Base-by-base conservation (phyloP, 2,329 filamentous ascomycete species). In the Phialemoniopsis sp. region DNA sequence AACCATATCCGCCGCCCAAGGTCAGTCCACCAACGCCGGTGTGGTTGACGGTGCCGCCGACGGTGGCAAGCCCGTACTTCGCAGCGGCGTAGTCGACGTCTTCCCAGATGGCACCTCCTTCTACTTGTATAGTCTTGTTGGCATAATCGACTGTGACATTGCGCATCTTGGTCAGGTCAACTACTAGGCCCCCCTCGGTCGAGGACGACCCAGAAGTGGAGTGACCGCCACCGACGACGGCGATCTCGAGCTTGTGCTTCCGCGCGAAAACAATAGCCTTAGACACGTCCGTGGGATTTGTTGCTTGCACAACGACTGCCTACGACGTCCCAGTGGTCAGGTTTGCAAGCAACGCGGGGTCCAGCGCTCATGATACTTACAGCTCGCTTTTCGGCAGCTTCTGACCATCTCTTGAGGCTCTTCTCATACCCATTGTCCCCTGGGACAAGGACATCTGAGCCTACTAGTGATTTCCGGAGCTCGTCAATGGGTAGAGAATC, bases 21-120 rank as follows among this genome's bases (percentile, higher is more conserved):
- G 72, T 69, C 13, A 82, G 58, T 0, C 76, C 80, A 3, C 76
- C 78, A 6, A 83, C 72, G 6, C 80, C 79, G 2, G 78, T 82
- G 46, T 82, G 74, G 32, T 75, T 75, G 9, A 82, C 76, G 0
- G 78, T 80, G 3, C 80, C 80, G 8, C 78, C 78, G 0, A 81
- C 73, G 2, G 76, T 76, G 3, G 77, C 78, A 3, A 82, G 66
- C 1, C 67, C 67, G 48, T 76, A 59, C 36, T 67, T 56, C 37
- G 62, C 71, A 0, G 69, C 68, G 0, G 68, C 69, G 6, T 62
- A 56, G 46, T 82, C 76, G 13, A 81, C 68, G 48, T 79, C 70
- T 39, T 58, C 60, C 74, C 76, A 79, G 3, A 64, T 51, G 32
- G 68, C 67, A 8, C 77, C 76, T 17, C 76, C 73, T 40, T 71